These are phyloP conservation scores for Ustilago curta DNA, from an alignment of 1,284 basidiomycete species.

Conservation along the genomic window DNA sequence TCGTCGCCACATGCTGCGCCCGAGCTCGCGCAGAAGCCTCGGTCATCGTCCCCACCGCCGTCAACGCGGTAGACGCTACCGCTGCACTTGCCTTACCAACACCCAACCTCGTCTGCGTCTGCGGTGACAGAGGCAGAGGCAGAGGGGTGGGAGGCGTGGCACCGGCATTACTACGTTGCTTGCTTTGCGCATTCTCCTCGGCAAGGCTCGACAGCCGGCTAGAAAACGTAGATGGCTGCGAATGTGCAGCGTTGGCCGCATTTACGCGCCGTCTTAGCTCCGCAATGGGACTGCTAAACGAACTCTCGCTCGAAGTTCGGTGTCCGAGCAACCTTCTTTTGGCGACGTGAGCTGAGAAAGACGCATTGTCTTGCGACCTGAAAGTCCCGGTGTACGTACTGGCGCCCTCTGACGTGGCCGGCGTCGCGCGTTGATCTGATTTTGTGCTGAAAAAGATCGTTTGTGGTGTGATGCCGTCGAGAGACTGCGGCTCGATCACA, in stretches of 20 bases:
- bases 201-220: slow-evolving; percentile 36
- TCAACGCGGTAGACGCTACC: slow-evolving; percentile 43
- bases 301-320: slow-evolving; percentile 50
- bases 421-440: slow-evolving; percentile 14
- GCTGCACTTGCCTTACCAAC: slow-evolving; percentile 54
- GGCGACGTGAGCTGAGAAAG: slow-evolving; percentile 55
- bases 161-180: slow-evolving; percentile 5
- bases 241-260: slow-evolving; percentile 16
- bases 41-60: slow-evolving; percentile 55
- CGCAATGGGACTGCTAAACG: slow-evolving; percentile 43
- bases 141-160: slow-evolving; percentile 16
- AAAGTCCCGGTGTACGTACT: slow-evolving; percentile 46
- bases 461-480: slow-evolving; percentile 84
- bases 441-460: slow-evolving; percentile 85
- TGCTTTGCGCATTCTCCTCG: slow-evolving; percentile 29
- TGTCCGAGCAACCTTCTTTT: slow-evolving; percentile 50
- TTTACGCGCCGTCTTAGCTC: slow-evolving; percentile 51
- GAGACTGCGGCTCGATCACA: slow-evolving; percentile 78
- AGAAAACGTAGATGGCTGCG: slow-evolving; percentile 37
- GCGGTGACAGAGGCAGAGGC: slow-evolving; percentile 29
- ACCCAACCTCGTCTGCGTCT: slow-evolving; percentile 46
- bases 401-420: slow-evolving; percentile 25
- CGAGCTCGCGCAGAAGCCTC: slow-evolving; percentile 45
- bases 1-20: slow-evolving; percentile 27
- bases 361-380: slow-evolving; percentile 52